Conservation (phyloP, 1,284 basidiomycete genomes). For the Inonotus hispidus region DNA sequence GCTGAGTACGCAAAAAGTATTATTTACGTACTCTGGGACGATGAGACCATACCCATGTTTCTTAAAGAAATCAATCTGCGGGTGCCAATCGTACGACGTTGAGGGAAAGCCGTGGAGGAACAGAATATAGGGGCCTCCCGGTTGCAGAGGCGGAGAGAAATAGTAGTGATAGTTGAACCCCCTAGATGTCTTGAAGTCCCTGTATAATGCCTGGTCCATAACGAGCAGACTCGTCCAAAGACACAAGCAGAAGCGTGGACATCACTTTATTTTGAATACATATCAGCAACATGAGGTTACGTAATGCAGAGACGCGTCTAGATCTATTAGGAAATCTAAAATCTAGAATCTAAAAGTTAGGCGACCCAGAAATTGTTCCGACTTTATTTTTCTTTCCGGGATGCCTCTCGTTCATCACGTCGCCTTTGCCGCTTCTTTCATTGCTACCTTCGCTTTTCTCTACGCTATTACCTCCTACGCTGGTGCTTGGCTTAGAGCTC, state of each 20-base stretch:
- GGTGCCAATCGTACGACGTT: conserved; percentile 27
- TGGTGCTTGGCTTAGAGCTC: conserved; percentile 39
- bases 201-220: conserved; percentile 31
- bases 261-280: too few species aligned
- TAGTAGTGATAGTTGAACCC: conserved; percentile 36
- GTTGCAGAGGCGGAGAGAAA: conserved; percentile 21
- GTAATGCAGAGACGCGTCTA: background rate
- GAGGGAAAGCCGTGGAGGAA: conserved; percentile 31
- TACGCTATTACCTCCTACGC: conserved; percentile 38
- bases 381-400: background rate
- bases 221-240: too few species aligned
- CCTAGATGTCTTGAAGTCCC: conserved; percentile 30
- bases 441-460: conserved; percentile 42
- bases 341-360: too few species aligned
- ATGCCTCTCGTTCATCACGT: conserved; percentile 44
- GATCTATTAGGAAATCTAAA: too few species aligned
- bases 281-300: too few species aligned
- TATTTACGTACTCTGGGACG: conserved; percentile 18
- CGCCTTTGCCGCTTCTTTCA: conserved; percentile 48
- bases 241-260: too few species aligned
- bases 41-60: conserved; percentile 22
- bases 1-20: background rate
- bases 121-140: conserved; percentile 23
- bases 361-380: too few species aligned
- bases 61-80: conserved; percentile 25